A percentile compares a stretch with the other conserved stretches of the same genome.
Evolutionary conservation across 352 stramenopile species (phyloP).

Genomic region (Globisporangium ultimum): DNA sequence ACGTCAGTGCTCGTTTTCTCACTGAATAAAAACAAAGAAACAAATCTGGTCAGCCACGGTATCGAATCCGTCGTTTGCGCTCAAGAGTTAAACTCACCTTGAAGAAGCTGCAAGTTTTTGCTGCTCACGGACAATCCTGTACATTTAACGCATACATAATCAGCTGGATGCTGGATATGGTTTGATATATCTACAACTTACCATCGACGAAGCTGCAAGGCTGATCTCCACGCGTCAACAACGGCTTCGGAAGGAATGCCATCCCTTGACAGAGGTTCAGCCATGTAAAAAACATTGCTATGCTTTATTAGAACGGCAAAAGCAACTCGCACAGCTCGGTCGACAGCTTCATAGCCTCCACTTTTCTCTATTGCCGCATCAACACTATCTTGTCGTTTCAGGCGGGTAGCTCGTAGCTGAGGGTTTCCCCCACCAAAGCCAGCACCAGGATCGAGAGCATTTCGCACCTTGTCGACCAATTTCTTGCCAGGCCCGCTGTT

Average conservation of each 20-base stretch:
- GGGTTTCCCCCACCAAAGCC: slow-evolving; percentile 38
- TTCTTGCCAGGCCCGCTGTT: slow-evolving; percentile 74
- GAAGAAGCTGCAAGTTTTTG: slow-evolving; percentile 72
- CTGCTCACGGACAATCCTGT: slow-evolving; percentile 85
- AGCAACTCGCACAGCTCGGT: slow-evolving; percentile 71
- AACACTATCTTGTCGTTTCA: slow-evolving; percentile 84
- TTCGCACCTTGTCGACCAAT: slow-evolving; percentile 75
- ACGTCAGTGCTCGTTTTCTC: slow-evolving; percentile 26
- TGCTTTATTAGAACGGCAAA: slow-evolving; percentile 85
- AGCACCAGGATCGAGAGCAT: slow-evolving; percentile 54
- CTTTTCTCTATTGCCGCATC: slow-evolving; percentile 84
- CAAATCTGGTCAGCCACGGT: not conserved
- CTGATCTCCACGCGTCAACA: slow-evolving; percentile 70
- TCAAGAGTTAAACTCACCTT: slow-evolving; percentile 25
- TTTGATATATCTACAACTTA: slow-evolving; percentile 14
- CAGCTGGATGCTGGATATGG: not conserved
- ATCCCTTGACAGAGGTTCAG: slow-evolving; percentile 54
- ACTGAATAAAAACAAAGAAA: slow-evolving; percentile 15
- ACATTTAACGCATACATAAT: not conserved
- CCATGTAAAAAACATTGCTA: slow-evolving; percentile 71
- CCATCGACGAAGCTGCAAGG: slow-evolving; percentile 80
- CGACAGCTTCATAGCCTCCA: slow-evolving; percentile 74
- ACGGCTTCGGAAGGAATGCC: slow-evolving; percentile 60
- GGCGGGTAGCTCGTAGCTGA: slow-evolving; percentile 50
- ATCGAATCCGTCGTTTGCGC: not conserved